Conservation (phyloP, 2,329 filamentous ascomycete species). For the Colletotrichum cuscutae region DNA sequence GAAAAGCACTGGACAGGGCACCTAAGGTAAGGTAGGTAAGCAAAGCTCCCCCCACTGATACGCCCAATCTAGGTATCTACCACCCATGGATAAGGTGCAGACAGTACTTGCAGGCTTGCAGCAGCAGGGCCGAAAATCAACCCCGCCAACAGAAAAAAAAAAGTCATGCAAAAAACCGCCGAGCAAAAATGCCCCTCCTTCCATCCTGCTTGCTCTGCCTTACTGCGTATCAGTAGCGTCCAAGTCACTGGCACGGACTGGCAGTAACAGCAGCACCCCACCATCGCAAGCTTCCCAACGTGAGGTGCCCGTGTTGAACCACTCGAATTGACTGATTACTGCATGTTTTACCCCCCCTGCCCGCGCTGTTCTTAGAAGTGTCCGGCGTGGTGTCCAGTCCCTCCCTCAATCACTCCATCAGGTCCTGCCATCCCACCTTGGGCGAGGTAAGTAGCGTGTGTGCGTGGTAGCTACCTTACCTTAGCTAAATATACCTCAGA, state of each 20-base stretch:
- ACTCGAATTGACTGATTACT: slow-evolving; percentile 20
- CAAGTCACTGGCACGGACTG: not conserved
- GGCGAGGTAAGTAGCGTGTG: not conserved
- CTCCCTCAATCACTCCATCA: slow-evolving; percentile 30
- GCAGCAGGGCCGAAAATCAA: slow-evolving; percentile 12
- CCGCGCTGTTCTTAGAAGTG: not conserved
- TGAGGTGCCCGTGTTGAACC: slow-evolving; percentile 27
- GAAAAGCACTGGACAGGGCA: not conserved
- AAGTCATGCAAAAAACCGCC: slow-evolving; percentile 29
- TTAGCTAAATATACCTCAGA: slow-evolving; percentile 35
- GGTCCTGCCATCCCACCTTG: slow-evolving; percentile 29
- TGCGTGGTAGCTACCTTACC: slow-evolving; percentile 27
- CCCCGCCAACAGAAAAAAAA: slow-evolving; percentile 39
- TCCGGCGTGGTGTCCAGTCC: slow-evolving; percentile 5
- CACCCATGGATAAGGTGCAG: too few species aligned
- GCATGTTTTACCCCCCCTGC: slow-evolving; percentile 22
- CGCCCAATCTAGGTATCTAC: not conserved
- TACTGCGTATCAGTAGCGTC: not conserved
- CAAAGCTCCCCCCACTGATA: slow-evolving; percentile 29
- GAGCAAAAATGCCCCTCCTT: slow-evolving; percentile 2
- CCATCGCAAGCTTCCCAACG: slow-evolving; percentile 33
- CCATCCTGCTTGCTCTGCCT: not conserved
- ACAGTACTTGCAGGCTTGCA: not conserved
- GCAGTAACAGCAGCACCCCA: slow-evolving; percentile 37
- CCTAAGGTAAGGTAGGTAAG: too few species aligned